Percentiles rank a stretch among this genome's conserved stretches.
These are phyloP conservation scores for Alternaria arborescens DNA, from an alignment of 2,329 filamentous ascomycete genomes.

Conservation along the genomic window DNA sequence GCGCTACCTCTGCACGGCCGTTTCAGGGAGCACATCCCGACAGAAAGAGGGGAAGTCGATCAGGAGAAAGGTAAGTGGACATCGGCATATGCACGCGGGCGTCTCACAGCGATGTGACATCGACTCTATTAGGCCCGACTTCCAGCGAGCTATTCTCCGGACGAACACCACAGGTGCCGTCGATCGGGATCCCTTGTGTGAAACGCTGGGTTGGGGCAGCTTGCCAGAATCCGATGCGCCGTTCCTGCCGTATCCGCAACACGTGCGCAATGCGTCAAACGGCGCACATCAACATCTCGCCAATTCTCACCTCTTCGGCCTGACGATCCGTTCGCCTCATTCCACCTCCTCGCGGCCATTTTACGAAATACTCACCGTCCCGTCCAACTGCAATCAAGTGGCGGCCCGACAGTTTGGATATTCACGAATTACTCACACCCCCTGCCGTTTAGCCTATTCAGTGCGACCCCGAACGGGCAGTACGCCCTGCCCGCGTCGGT, in stretches of 20 bases:
- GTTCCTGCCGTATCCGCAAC: slow-evolving; percentile 16
- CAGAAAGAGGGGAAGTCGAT: slow-evolving; percentile 18
- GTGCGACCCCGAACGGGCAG: not conserved
- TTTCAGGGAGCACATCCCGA: slow-evolving; percentile 11
- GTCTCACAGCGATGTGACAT: not conserved
- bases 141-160: slow-evolving; percentile 3
- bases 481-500: slow-evolving; percentile 7
- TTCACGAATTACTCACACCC: slow-evolving; percentile 2
- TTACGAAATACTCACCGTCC: slow-evolving; percentile 1
- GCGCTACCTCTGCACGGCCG: slow-evolving; percentile 20
- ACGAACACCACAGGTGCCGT: not conserved
- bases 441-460: slow-evolving; percentile 8
- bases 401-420: slow-evolving; percentile 3
- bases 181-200: slow-evolving; percentile 4
- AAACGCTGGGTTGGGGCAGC: slow-evolving; percentile 8
- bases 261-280: slow-evolving; percentile 6
- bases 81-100: not conserved
- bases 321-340: slow-evolving; percentile 3
- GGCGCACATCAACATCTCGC: slow-evolving; percentile 8
- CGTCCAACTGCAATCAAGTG: not conserved
- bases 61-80: slow-evolving; percentile 10
- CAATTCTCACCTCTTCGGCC: not conserved
- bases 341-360: not conserved
- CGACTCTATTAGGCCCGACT: slow-evolving; percentile 1
- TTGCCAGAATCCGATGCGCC: slow-evolving; percentile 12